Evolutionary conservation across 257 asterid species (phyloP).

Genomic region (Echites panduratus): DNA sequence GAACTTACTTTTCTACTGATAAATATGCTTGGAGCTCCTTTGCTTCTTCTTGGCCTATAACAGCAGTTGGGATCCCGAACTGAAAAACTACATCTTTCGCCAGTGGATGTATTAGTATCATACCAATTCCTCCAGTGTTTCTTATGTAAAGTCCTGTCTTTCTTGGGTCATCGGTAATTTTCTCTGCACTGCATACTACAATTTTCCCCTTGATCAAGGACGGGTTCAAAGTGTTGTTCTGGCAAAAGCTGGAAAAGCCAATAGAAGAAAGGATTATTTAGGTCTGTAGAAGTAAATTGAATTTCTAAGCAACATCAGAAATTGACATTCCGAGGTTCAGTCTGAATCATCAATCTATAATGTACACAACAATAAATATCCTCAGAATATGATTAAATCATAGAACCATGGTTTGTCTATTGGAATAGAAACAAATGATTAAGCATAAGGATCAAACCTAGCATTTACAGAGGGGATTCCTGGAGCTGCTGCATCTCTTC

Average conservation of each 20-base stretch:
- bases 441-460: constrained; percentile 22
- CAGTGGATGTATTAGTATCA: constrained; percentile 38
- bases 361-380: too few species aligned
- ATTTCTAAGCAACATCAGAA: too few species aligned
- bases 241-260: constrained; percentile 35
- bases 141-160: constrained; percentile 26
- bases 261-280: too few species aligned
- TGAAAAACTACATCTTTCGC: constrained; percentile 35
- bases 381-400: too few species aligned
- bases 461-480: constrained; percentile 41
- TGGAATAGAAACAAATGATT: too few species aligned
- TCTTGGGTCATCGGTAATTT: constrained; percentile 18
- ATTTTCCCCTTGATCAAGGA: constrained; percentile 45
- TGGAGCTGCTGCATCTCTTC: constrained; percentile 43
- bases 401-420: too few species aligned
- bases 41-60: constrained; percentile 35
- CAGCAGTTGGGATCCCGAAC: constrained; percentile 31
- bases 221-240: constrained; percentile 43
- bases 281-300: too few species aligned
- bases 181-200: constrained; percentile 38
- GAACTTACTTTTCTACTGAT: constrained; percentile 31
- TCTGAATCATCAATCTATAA: too few species aligned
- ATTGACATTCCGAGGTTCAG: too few species aligned
- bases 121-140: constrained; percentile 44
- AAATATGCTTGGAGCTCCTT: constrained; percentile 38